phyloP scores from a whole-genome alignment of 176 grass and related monocot genomes.

The Melocanna baccifera region DNA sequence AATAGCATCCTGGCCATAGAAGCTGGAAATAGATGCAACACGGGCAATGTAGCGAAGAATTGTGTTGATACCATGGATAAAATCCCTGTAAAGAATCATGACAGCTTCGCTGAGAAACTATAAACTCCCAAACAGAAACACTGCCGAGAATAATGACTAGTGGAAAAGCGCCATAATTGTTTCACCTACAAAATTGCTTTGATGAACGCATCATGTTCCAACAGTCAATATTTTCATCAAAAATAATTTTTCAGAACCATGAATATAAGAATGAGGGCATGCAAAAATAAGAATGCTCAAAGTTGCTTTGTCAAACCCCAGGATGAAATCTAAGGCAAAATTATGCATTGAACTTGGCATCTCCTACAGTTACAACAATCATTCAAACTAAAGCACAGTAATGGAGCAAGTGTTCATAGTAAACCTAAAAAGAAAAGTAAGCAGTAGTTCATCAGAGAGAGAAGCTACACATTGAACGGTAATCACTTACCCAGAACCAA shows the following conservation, averaged over 20 bases:
- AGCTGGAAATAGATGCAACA: slow-evolving; percentile 51
- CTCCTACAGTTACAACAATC: background rate
- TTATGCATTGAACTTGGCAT: background rate
- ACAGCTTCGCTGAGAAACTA: slow-evolving; percentile 8
- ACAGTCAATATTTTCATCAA: background rate
- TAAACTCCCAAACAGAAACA: background rate
- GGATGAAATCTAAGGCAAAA: background rate
- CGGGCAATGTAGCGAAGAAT: slow-evolving; percentile 61
- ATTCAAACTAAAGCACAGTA: background rate
- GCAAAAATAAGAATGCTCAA: background rate
- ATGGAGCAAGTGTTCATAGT: background rate
- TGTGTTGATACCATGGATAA: slow-evolving; percentile 62
- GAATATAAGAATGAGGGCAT: background rate
- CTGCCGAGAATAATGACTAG: slow-evolving; percentile 8
- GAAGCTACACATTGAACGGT: background rate
- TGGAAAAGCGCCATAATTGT: background rate
- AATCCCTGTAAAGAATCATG: slow-evolving; percentile 47
- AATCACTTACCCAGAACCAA: slow-evolving; percentile 60
- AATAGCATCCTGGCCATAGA: slow-evolving; percentile 58
- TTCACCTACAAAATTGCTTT: background rate
- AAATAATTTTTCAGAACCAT: background rate
- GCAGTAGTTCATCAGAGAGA: background rate
- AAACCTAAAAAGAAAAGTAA: background rate
- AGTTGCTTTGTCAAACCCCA: background rate
- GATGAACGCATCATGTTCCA: background rate